Evolutionary conservation across 257 asterid species (phyloP).

Genomic region (Solanum infundibuliforme): DNA sequence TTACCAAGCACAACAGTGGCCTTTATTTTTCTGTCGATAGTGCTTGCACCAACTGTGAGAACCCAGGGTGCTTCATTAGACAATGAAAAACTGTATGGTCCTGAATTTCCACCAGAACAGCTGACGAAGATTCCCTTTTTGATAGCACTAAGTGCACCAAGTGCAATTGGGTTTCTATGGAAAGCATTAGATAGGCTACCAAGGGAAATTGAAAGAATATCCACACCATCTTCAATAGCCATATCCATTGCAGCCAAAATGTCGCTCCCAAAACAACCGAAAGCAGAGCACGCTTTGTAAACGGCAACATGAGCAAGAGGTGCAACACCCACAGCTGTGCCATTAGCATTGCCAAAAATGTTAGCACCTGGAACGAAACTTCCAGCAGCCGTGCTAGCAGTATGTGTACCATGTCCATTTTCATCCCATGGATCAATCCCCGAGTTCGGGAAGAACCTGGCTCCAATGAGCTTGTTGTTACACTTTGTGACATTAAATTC

Average conservation of each 20-base stretch:
- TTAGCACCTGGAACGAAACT: constrained; percentile 9
- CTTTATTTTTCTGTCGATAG: constrained; percentile 15
- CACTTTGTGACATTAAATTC: background rate
- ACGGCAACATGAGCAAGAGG: constrained; percentile 23
- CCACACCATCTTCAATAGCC: background rate
- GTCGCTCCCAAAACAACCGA: background rate
- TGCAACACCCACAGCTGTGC: constrained; percentile 21
- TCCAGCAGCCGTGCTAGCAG: constrained; percentile 22
- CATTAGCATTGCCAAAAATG: constrained; percentile 12
- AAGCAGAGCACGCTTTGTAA: constrained; percentile 5
- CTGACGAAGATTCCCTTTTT: constrained; percentile 31
- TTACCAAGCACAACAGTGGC: constrained; percentile 25
- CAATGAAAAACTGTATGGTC: background rate
- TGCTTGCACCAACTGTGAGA: constrained; percentile 40
- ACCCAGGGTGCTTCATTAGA: constrained; percentile 29
- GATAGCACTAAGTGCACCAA: constrained; percentile 23
- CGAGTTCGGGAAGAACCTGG: background rate
- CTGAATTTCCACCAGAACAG: constrained; percentile 14
- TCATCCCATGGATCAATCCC: background rate
- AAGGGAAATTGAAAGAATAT: background rate
- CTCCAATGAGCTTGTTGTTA: constrained; percentile 26
- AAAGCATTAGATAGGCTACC: background rate
- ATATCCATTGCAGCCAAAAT: constrained; percentile 5
- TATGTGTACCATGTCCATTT: constrained; percentile 21
- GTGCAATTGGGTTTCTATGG: constrained; percentile 5